A percentile compares a stretch with the other conserved stretches of the same genome.
Conservation (phyloP, 2,329 filamentous ascomycete genomes). For the Exophiala sideris region DNA sequence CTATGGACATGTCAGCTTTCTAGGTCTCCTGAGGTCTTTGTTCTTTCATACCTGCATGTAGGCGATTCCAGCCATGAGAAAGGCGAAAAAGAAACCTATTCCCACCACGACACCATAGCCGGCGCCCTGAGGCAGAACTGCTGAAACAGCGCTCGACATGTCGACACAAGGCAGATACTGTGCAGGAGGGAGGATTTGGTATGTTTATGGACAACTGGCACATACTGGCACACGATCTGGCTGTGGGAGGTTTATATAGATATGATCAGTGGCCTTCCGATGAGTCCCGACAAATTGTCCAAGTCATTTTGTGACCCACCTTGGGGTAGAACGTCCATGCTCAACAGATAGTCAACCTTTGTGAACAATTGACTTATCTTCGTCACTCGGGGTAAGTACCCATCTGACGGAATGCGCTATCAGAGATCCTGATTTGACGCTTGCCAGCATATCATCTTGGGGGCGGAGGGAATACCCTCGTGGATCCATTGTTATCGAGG, state of each 20-base stretch:
- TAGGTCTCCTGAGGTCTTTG: background rate
- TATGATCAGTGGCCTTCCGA: background rate
- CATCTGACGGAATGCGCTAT: background rate
- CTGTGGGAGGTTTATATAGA: background rate
- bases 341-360: background rate
- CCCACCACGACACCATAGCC: conserved; percentile 51
- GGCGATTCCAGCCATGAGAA: background rate
- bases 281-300: background rate
- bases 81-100: conserved; percentile 44
- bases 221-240: background rate
- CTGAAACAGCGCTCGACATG: background rate
- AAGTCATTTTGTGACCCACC: background rate
- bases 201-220: background rate
- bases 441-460: background rate
- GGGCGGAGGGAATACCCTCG: background rate
- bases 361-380: background rate
- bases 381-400: background rate
- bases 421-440: background rate
- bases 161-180: background rate
- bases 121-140: conserved; percentile 31
- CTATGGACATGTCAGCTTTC: background rate
- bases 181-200: background rate
- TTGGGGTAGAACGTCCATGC: background rate
- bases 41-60: background rate
- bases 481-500: background rate